A percentile compares a stretch with the other conserved stretches of the same genome.
These are phyloP conservation scores for Colletotrichum lentis DNA, from an alignment of 2,329 filamentous ascomycete species.

Conservation along the genomic window DNA sequence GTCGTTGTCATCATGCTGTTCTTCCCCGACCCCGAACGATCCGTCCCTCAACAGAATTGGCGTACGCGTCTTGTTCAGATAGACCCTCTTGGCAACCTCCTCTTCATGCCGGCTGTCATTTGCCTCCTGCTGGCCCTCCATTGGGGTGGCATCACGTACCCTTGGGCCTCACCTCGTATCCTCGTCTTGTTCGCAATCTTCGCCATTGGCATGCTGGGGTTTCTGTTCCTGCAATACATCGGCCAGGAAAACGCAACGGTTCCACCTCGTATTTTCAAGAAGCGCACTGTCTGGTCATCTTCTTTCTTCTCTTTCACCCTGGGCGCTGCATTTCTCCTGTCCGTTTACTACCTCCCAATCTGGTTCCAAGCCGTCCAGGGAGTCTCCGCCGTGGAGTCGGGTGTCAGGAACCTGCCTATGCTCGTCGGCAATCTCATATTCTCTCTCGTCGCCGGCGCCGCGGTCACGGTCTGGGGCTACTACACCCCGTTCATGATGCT, in stretches of 20 bases:
- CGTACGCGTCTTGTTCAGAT: constrained; percentile 31
- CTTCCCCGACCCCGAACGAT: constrained; percentile 38
- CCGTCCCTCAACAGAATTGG: constrained; percentile 4
- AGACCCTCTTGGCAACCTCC: constrained; percentile 43
- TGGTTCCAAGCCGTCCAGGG: constrained; percentile 58
- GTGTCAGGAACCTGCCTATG: constrained; percentile 53
- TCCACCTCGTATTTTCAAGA: constrained; percentile 52
- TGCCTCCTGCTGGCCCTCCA: constrained; percentile 61
- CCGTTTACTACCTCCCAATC: constrained; percentile 53
- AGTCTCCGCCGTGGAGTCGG: constrained; percentile 50
- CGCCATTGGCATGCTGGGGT: constrained; percentile 49
- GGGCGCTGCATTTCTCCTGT: constrained; percentile 44
- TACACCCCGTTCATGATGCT: constrained; percentile 55
- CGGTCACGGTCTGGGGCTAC: constrained; percentile 53
- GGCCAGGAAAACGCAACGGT: constrained; percentile 54
- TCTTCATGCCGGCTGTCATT: constrained; percentile 51
- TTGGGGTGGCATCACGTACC: constrained; percentile 57
- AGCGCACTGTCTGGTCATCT: constrained; percentile 51
- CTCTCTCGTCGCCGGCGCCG: constrained; percentile 47
- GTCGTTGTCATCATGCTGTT: constrained; percentile 45
- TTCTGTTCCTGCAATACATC: constrained; percentile 51
- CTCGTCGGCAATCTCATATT: constrained; percentile 50
- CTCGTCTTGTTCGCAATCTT: constrained; percentile 61
- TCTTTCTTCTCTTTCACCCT: constrained; percentile 50
- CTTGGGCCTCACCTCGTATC: constrained; percentile 60